Base-by-base conservation (phyloP, 2,329 filamentous ascomycete genomes). In the Xylariaceae sp. region DNA sequence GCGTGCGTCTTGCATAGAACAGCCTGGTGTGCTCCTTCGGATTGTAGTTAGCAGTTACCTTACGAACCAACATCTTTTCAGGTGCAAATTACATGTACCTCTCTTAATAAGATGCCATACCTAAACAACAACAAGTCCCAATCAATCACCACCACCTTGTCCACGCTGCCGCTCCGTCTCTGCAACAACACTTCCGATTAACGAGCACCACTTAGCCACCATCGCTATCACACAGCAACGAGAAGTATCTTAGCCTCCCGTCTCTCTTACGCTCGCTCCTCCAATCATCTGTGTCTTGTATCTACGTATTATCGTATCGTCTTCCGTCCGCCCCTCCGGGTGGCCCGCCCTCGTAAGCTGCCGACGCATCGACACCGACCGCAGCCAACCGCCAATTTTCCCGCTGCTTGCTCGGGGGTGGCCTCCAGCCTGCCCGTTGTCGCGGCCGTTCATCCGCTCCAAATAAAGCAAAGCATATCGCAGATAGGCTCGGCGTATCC, bases 381-480 rank as follows among this genome's bases (percentile, higher is more conserved):
- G 55, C 56, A 54, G 47, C 53, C 56, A 47, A 52, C 44, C 11
- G 48, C 57, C 35, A 53, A 39, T 61, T 49, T 58, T 62, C 35
- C 59, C 59, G 55, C 59, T 57, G 13, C 56, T 56, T 48, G 59
- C 53, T 57, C 57, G 59, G 52, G 57, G 57, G 57, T 51, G 55
- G 53, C 51, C 37, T 51, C 53, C 41, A 59, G 58, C 59, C 49
- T 45, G 60, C 56, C 37, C 56, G 57, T 48, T n/a, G 17, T 50
- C 44, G 50, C 53, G 51, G 54, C 59, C 44, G 57, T 45, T 15
- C 51, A 56, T 48, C 59, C 45, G 54, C 51, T 37, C 57, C 57
- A 58, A 57, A 59, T 49, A 62, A 57, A 58, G 50, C 56, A 30
- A 30, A 30, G 23, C 23, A 30, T 30, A 30, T 4, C 23, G 23